Base-by-base conservation (phyloP, 768 basidiomycete genomes). In the Boletus subparvulus region DNA sequence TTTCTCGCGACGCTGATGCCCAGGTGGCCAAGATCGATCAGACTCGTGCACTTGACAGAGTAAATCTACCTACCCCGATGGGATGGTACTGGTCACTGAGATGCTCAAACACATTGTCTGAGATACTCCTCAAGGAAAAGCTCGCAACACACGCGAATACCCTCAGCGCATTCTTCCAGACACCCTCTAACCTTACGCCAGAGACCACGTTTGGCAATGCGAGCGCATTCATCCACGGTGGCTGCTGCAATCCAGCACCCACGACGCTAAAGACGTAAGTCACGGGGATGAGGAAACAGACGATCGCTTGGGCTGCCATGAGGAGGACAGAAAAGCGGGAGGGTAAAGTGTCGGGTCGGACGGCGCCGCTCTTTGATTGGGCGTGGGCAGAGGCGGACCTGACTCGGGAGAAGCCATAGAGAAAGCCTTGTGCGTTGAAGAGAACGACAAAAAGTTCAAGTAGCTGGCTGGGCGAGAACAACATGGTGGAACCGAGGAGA, bases 1-100 rank as follows among this genome's bases (percentile, higher is more conserved):
- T 36, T 51, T 53, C 37, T 62, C 56, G 36, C 56, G 61, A 28
- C 61, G 56, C 56, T 61, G 14, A 32, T 30, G 6, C 3, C 17
- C 33, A 2, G 6, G 14, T 14, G 19, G 19, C 33, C 7, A 17
- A 6, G 8, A 26, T 39, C 6, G 17, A n/a, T 37, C 24, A 48
- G 21, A 48, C n/a, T 41, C 1, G 28, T 28, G 7, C 16, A 30
- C n/a, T n/a, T n/a, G n/a, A n/a, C n/a, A n/a, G n/a, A n/a, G n/a
- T n/a, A n/a, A n/a, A n/a, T n/a, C n/a, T n/a, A n/a, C n/a, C n/a
- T n/a, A n/a, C 60, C 54, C 46, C 46, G 41, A 62, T 47, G 11
- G 26, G 19, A 40, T 57, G 60, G 5, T 44, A 62, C 37, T 47
- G 60, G 41, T 57, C 46, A 19, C 28, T 37, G 8, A 61, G 49